Base-by-base conservation (phyloP, 2,329 filamentous ascomycete species). In the Lachnellula cervina region DNA sequence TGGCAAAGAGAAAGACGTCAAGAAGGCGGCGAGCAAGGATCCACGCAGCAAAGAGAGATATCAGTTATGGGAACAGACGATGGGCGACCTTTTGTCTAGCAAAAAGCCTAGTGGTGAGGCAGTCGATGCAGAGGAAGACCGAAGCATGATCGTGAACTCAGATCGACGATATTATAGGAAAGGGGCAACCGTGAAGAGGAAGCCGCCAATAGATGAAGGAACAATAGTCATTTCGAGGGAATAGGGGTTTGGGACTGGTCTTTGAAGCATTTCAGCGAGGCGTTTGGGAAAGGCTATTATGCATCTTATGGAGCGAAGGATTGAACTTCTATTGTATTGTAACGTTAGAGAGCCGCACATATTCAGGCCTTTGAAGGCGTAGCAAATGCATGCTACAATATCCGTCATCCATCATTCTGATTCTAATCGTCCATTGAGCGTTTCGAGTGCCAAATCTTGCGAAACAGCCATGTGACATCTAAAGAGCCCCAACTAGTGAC, bases 71-170 rank as follows among this genome's bases (percentile, higher is more conserved):
- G 82, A 86, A 68, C 69, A 72, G 13, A 78, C 81, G 1, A 86
- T 86, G 82, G 76, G 77, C 50, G 76, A 79, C 42, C 74, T 86
- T 45, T 52, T 60, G 34, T 52, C 32, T 14, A 56, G 54, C 23
- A 57, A 54, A 38, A 58, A 43, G 51, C 38, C 47, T 45, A 48
- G 23, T 25, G 9, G 45, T n/a, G 35, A 60, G 65, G 57, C 60
- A 69, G 60, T 58, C 64, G 42, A 52, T 5, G 51, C 60, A 17
- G 81, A 84, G 13, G 61, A 81, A 80, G 82, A 86, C 56, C 77
- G 83, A 62, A 85, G 81, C 65, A 83, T 84, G 74, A 82, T 86
- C 68, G 82, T 86, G 35, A 84, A 86, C 59, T 76, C 80, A 2
- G 79, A 82, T 25, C 73, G 73, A 51, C 69, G 71, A 9, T 81